Evolutionary conservation across 2,329 filamentous ascomycete genomes (phyloP).

Genomic region (Alternaria metachromatica): DNA sequence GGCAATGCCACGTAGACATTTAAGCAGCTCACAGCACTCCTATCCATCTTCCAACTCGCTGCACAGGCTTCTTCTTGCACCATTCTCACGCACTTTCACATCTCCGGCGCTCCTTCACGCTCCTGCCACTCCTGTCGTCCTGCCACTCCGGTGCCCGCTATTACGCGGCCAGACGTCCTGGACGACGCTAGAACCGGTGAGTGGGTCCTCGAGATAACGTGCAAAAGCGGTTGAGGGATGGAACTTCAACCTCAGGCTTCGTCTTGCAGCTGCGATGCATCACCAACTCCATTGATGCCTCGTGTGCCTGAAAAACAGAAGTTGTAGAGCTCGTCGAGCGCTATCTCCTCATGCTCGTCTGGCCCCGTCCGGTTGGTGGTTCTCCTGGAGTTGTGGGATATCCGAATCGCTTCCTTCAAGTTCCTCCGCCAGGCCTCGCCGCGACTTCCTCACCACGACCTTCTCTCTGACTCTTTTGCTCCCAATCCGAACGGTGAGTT

Average conservation of each 20-base stretch:
- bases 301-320: slow-evolving; percentile 7
- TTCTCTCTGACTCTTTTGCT: background rate
- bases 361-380: background rate
- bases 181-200: slow-evolving; percentile 12
- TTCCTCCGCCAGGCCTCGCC: slow-evolving; percentile 1
- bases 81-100: background rate
- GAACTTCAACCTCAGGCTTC: slow-evolving; percentile 19
- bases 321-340: slow-evolving; percentile 28
- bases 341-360: slow-evolving; percentile 21
- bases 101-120: background rate
- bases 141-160: background rate
- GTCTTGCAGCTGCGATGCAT: slow-evolving; percentile 28
- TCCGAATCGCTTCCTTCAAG: background rate
- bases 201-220: slow-evolving; percentile 13
- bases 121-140: background rate
- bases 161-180: slow-evolving; percentile 15
- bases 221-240: slow-evolving; percentile 13
- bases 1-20: background rate
- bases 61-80: background rate
- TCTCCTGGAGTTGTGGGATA: slow-evolving; percentile 4
- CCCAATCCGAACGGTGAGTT: slow-evolving; percentile 16
- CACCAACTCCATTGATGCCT: slow-evolving; percentile 4
- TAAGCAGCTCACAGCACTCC: background rate
- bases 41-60: background rate
- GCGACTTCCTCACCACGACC: slow-evolving; percentile 4